Evolutionary conservation across 2,329 filamentous ascomycete genomes (phyloP), one percentile per base, ranked within the genome.

Genomic region (Stagonosporopsis cucurbitacearum): DNA sequence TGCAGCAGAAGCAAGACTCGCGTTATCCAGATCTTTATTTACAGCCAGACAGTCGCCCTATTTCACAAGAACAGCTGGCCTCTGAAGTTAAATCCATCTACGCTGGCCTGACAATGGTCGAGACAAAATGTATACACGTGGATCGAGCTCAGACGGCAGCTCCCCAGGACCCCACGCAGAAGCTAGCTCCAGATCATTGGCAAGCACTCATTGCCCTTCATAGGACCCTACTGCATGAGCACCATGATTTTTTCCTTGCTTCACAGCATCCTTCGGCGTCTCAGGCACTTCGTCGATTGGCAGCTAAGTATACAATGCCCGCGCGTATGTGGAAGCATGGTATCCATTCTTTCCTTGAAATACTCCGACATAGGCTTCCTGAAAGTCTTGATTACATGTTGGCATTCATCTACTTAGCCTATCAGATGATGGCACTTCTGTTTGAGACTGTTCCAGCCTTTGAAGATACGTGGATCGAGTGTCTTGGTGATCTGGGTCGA

Each of bases 321-420:
- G 92, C 91, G 0, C 81, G 94, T 0, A 95, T 98, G 90, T 98
- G 95, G 95, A 83, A 91, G 0, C 91, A 96, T 65, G 94, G 91
- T 0, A 97, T 98, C 3, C 92, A 96, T 69, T 88, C 86, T 0
- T 95, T 95, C 54, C 80, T 96, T 0, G 91, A 96, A 62, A 73
- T 96, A 0, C 65, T 77, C 4, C 69, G 73, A 0, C 86, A 91
- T 61, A 84, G 88, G 2, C 78, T 96, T 0, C 94, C 93, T 0
- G 82, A 81, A 0, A 92, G 90, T 1, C 77, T 92, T 0, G 93
- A 97, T 45, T 90, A 96, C 51, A 97, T 98, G 92, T 78, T 96
- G 0, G 87, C 88, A 0, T 98, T 96, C 51, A 92, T 98, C 0
- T 96, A 96, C 59, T 76, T 94, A 15, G 89, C 92, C 0, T 98